A percentile compares a stretch with the other conserved stretches of the same genome.
phyloP scores from a whole-genome alignment of 164 flowering plant genomes.

The Umbilicus rupestris region DNA sequence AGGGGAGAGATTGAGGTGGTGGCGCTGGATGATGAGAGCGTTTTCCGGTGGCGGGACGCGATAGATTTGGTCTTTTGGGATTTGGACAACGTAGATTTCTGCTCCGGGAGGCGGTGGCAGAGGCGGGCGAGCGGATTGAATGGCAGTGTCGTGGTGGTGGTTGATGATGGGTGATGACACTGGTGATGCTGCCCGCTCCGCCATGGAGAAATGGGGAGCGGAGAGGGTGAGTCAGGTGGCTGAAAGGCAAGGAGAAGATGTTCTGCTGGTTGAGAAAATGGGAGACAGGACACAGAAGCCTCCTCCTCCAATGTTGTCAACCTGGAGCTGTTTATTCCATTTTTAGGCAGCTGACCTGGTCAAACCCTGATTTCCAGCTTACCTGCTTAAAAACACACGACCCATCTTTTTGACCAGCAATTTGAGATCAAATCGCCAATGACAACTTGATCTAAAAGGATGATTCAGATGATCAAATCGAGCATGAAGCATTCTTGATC shows the following conservation, averaged over 20 bases:
- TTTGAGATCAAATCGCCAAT: too few species aligned
- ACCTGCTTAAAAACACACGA: too few species aligned
- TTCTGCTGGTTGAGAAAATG: neutral
- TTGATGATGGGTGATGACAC: neutral
- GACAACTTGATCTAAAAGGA: too few species aligned
- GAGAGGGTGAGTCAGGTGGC: slow-evolving; percentile 3
- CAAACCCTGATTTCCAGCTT: too few species aligned
- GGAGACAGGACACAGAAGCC: neutral
- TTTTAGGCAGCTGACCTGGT: too few species aligned
- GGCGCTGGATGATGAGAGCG: slow-evolving; percentile 30
- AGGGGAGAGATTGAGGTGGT: slow-evolving; percentile 3
- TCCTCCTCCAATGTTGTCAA: too few species aligned
- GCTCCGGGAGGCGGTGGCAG: slow-evolving; percentile 14
- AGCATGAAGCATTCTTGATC: neutral
- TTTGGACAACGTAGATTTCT: slow-evolving; percentile 39
- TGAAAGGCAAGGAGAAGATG: neutral
- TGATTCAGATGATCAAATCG: too few species aligned
- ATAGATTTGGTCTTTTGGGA: slow-evolving; percentile 62
- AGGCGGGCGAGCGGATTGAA: neutral
- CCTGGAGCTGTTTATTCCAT: too few species aligned
- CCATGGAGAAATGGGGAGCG: slow-evolving; percentile 45
- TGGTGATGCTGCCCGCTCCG: slow-evolving; percentile 41
- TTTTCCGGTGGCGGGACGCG: slow-evolving; percentile 65
- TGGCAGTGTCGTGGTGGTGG: neutral
- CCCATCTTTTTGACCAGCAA: too few species aligned